These are phyloP conservation scores for Talinum fruticosum DNA, from an alignment of 148 eudicot species.

Conservation along the genomic window DNA sequence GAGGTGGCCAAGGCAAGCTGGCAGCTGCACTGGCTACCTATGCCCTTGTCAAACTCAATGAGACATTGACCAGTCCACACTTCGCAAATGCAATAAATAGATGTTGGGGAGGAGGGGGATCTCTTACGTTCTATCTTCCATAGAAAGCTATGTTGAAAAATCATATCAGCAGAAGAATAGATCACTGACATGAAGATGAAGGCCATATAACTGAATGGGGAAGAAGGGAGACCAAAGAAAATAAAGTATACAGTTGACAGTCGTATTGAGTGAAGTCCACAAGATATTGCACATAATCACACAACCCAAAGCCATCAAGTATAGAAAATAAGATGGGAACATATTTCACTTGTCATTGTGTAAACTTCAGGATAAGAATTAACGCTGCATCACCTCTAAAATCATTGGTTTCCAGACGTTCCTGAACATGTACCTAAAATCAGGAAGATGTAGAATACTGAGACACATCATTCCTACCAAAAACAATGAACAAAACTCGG, in stretches of 20 bases:
- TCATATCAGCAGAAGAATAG: too few relatives aligned
- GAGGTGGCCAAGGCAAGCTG: neutral
- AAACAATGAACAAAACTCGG: conserved; percentile 1
- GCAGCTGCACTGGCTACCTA: neutral
- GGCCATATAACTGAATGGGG: too few relatives aligned
- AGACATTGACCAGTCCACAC: neutral
- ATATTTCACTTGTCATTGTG: neutral
- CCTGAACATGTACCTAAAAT: conserved; percentile 85
- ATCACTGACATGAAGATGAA: too few relatives aligned
- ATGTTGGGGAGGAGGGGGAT: too few relatives aligned
- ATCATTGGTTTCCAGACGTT: conserved; percentile 50
- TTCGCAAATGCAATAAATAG: too few relatives aligned
- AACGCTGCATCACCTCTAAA: conserved; percentile 42
- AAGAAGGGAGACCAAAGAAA: too few relatives aligned
- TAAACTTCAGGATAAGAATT: neutral
- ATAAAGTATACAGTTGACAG: too few relatives aligned
- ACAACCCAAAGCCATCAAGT: neutral
- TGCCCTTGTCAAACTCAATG: neutral
- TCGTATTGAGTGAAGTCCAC: neutral
- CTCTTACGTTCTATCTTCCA: too few relatives aligned
- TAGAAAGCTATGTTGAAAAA: too few relatives aligned
- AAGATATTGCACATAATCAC: neutral
- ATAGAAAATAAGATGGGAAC: neutral
- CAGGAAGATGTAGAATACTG: conserved; percentile 16
- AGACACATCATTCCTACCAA: conserved; percentile 15